Conservation (phyloP, 225 moss, liverwort and hornwort species). For the Pseudisothecium myosuroides region DNA sequence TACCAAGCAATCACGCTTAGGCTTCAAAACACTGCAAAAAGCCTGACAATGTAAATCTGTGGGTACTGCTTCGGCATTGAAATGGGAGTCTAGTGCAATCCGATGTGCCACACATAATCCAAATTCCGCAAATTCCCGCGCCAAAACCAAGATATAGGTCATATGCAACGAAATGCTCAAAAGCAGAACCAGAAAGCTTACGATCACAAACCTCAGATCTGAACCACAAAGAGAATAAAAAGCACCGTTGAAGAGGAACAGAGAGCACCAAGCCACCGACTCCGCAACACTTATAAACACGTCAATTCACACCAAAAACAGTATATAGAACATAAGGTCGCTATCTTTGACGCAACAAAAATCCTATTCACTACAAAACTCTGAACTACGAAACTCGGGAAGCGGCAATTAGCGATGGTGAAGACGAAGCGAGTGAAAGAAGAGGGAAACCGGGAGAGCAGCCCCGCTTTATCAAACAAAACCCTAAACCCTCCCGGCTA, state of each 20-base stretch:
- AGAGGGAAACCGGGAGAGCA: fast-evolving
- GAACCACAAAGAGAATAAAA: not conserved
- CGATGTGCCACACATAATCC: too few relatives aligned
- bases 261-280: not conserved
- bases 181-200: not conserved
- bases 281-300: not conserved
- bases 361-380: too few relatives aligned
- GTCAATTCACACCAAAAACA: constrained; percentile 26
- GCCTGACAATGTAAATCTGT: too few relatives aligned
- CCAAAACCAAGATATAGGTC: not conserved
- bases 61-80: too few relatives aligned
- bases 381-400: not conserved
- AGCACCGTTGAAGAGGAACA: not conserved
- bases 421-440: not conserved
- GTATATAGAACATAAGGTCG: constrained; percentile 41
- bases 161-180: not conserved
- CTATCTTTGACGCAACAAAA: not conserved
- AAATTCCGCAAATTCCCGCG: not conserved
- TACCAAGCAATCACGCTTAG: too few relatives aligned
- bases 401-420: not conserved
- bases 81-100: too few relatives aligned
- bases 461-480: not conserved
- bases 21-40: too few relatives aligned
- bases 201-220: constrained; percentile 22
- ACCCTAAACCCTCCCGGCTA: constrained; percentile 7